Evolutionary conservation across 2,329 filamentous ascomycete genomes (phyloP).

Genomic region (Microdochium paspali): DNA sequence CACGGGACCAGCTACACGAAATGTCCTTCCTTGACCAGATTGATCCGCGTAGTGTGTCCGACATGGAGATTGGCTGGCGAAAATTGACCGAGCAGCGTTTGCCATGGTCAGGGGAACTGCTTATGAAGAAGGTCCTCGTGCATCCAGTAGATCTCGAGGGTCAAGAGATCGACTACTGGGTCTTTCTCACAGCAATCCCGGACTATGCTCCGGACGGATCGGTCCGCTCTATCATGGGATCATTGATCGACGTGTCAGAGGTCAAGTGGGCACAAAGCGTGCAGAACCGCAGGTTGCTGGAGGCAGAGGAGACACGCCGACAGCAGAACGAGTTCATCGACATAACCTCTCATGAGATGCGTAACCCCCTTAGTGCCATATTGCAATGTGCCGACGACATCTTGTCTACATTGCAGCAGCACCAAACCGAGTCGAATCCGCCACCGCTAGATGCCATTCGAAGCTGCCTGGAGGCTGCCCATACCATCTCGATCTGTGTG

Average conservation of each 20-base stretch:
- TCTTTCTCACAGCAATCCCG: constrained; percentile 33
- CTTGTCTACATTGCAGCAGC: constrained; percentile 10
- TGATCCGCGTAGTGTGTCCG: constrained; percentile 19
- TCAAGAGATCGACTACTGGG: constrained; percentile 32
- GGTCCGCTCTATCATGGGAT: constrained; percentile 27
- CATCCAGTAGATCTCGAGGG: constrained; percentile 22
- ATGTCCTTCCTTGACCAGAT: constrained; percentile 32
- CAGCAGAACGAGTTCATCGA: constrained; percentile 49
- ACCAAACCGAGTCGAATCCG: constrained; percentile 11
- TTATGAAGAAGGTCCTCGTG: constrained; percentile 23
- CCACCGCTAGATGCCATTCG: constrained; percentile 24
- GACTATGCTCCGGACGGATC: constrained; percentile 22
- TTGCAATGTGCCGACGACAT: constrained; percentile 50
- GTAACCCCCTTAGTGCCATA: constrained; percentile 45
- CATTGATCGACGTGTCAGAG: constrained; percentile 32
- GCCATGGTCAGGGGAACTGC: constrained; percentile 29
- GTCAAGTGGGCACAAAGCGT: constrained; percentile 30
- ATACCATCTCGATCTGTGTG: constrained; percentile 46
- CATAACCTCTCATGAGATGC: constrained; percentile 41
- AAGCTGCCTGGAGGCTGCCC: constrained; percentile 42
- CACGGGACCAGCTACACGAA: constrained; percentile 23
- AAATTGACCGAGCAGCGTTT: constrained; percentile 21
- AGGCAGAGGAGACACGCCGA: constrained; percentile 26
- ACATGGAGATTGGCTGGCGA: constrained; percentile 26
- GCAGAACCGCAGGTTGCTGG: constrained; percentile 23